A percentile compares a stretch with the other conserved stretches of the same genome.
phyloP scores from a whole-genome alignment of 331 rosid genomes.

The Quercus lobata region DNA sequence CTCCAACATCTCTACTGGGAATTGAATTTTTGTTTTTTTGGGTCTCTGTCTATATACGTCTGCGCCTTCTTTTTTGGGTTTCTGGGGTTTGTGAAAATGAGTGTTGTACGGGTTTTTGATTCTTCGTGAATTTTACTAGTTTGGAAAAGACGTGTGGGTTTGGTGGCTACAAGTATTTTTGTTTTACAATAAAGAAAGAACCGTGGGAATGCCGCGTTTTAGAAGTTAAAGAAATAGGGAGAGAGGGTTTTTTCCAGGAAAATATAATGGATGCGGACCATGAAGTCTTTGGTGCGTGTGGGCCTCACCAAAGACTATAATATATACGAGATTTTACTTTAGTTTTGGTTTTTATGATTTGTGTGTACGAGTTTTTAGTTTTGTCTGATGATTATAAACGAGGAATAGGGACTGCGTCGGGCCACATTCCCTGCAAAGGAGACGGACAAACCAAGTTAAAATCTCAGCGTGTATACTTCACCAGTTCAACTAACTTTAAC shows the following conservation, averaged over 20 bases:
- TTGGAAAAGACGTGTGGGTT: background rate
- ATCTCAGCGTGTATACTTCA: too few relatives aligned
- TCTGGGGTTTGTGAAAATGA: background rate
- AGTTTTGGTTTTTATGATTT: too few relatives aligned
- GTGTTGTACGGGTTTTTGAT: background rate
- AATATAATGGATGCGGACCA: background rate
- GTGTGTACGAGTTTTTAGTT: too few relatives aligned
- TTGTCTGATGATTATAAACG: too few relatives aligned
- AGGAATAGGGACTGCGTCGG: too few relatives aligned
- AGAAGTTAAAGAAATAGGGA: background rate
- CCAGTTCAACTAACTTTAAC: too few relatives aligned
- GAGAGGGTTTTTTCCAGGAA: background rate
- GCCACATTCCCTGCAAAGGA: too few relatives aligned
- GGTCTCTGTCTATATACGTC: background rate
- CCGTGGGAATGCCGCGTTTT: background rate
- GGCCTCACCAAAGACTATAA: background rate
- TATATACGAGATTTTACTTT: background rate
- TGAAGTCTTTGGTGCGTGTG: background rate
- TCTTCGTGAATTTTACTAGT: background rate
- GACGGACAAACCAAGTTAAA: too few relatives aligned
- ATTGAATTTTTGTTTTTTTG: background rate
- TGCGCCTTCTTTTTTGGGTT: too few relatives aligned
- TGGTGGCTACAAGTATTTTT: background rate
- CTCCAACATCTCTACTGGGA: slow-evolving; percentile 42
- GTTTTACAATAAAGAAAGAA: background rate